A percentile compares a stretch with the other conserved stretches of the same genome.
phyloP scores from a whole-genome alignment of 306 rosid species.

The Quercus wislizeni region DNA sequence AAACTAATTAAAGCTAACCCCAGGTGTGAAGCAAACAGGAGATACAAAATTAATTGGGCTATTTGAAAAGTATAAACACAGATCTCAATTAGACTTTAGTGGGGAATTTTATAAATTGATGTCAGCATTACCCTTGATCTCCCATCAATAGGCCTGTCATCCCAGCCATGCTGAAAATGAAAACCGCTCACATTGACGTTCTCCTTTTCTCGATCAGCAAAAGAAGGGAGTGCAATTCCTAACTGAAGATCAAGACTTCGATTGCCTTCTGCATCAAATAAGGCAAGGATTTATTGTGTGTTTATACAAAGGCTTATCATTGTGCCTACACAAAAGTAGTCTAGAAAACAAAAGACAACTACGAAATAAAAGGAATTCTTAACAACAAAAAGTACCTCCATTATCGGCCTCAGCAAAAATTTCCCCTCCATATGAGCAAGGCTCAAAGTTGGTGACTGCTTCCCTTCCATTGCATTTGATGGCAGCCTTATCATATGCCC shows the following conservation, averaged over 20 bases:
- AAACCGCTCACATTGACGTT: constrained; percentile 28
- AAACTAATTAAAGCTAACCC: not conserved
- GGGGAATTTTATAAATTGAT: constrained; percentile 5
- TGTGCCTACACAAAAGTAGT: not conserved
- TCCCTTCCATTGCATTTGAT: constrained; percentile 81
- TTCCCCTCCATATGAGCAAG: constrained; percentile 57
- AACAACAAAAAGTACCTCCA: constrained; percentile 39
- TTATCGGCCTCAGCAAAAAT: constrained; percentile 44
- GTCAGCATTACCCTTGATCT: constrained; percentile 52
- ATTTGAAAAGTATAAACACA: not conserved
- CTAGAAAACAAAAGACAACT: not conserved
- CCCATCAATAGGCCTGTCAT: constrained; percentile 37
- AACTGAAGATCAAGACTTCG: constrained; percentile 78
- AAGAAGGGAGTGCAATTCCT: constrained; percentile 69
- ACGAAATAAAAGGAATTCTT: not conserved
- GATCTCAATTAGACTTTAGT: not conserved
- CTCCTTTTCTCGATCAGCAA: constrained; percentile 38
- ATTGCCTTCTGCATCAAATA: constrained; percentile 38
- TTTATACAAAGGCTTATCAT: not conserved
- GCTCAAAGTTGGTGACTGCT: constrained; percentile 85
- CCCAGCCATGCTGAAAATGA: constrained; percentile 44
- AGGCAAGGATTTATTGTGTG: not conserved
- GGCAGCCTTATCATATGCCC: constrained; percentile 96
- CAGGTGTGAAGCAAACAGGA: not conserved
- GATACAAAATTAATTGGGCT: not conserved